phyloP scores from a whole-genome alignment of 106 monocot genomes.

The Allium fistulosum region DNA sequence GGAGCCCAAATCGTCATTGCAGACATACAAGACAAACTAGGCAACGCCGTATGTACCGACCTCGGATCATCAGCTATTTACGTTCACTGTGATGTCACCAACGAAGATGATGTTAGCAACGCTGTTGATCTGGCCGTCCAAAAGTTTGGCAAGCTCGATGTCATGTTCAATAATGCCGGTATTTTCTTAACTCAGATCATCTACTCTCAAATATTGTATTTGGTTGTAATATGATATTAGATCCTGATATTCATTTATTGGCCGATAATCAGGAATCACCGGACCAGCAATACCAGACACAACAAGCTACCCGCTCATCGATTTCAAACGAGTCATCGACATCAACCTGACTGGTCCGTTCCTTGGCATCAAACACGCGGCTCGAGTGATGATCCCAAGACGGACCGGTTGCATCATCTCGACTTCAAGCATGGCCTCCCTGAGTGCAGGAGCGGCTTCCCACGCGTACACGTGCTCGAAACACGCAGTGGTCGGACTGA shows the following conservation, averaged over 20 bases:
- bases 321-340: constrained; percentile 19
- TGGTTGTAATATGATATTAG: neutral
- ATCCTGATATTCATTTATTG: neutral
- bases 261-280: neutral
- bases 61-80: constrained; percentile 19
- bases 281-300: neutral
- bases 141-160: constrained; percentile 26
- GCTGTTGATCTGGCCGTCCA: constrained; percentile 23
- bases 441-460: too few species aligned
- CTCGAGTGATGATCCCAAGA: constrained; percentile 28
- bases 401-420: constrained; percentile 24
- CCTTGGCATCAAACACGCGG: constrained; percentile 34
- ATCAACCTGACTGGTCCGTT: constrained; percentile 20
- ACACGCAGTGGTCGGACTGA: too few species aligned
- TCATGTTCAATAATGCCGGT: constrained; percentile 46
- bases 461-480: too few species aligned
- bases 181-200: neutral
- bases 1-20: constrained; percentile 45
- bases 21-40: constrained; percentile 47
- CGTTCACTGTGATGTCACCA: constrained; percentile 37
- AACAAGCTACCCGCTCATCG: neutral
- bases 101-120: constrained; percentile 23
- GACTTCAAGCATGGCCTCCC: too few species aligned
- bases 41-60: constrained; percentile 17
- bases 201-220: neutral